Base-by-base conservation (phyloP, 257 asterid genomes). In the Mitragyna speciosa region DNA sequence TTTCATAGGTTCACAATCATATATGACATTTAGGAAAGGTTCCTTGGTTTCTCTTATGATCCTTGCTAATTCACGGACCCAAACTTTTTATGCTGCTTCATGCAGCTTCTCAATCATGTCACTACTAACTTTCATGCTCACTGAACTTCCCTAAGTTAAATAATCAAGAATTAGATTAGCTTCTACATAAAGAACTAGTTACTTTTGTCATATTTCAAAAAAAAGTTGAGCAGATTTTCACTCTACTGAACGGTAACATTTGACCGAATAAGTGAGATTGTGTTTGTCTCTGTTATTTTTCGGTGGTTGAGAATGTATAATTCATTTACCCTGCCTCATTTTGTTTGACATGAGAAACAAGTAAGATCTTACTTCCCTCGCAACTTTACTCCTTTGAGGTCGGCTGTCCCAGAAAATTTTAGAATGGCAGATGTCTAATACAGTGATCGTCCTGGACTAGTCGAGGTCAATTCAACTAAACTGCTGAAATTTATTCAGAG, bases 11-110 rank as follows among this genome's bases (percentile, higher is more conserved):
- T 93, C 94, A 74, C 87, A 81, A 78, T 93, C 98, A 43, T 93
- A 92, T 59, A 93, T 92, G 15, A 93, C 93, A 31, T 93, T 93
- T 59, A 90, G 74, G 79, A 93, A 93, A 51, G 97, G 97, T 77
- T 86, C 88, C 48, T 67, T 72, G 3, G 97, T 93, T 87, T 92
- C 91, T 75, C 73, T 83, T 85, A 93, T 89, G 76, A 87, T 77
- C 76, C 83, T 82, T 63, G 82, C 91, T 75, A 93, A 65, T 81
- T 88, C 97, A 1, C 96, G 97, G 17, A 75, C 75, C 97, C 97
- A 93, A 22, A 89, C 88, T 56, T 88, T 87, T 73, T 88, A 91
- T 48, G 97, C 94, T 78, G 82, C 89, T 78, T 81, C 82, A 4
- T 87, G 89, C 97, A 92, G 87, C 43, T 87, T 78, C 76, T 79